Evolutionary conservation across 2,329 filamentous ascomycete genomes (phyloP).

Genomic region (Aciculosporium take): DNA sequence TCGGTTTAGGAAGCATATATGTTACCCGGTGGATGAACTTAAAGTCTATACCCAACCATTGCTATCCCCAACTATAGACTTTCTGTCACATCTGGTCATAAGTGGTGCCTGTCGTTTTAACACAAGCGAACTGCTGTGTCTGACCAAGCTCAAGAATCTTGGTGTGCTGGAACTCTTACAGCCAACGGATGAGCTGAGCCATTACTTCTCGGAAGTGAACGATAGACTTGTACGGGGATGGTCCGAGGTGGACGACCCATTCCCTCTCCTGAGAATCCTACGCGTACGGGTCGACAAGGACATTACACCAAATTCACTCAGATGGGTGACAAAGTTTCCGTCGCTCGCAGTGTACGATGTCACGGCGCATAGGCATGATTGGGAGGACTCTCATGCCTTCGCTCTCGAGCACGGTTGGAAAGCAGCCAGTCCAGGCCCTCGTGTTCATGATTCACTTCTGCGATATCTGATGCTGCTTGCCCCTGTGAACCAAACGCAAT

Average conservation of each 20-base stretch:
- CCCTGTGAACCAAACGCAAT: constrained; percentile 13
- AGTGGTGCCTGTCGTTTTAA: constrained; percentile 21
- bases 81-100: constrained; percentile 27
- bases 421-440: constrained; percentile 11
- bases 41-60: constrained; percentile 23
- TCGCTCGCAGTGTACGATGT: constrained; percentile 31
- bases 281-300: constrained; percentile 29
- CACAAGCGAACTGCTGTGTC: constrained; percentile 24
- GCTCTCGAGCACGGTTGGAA: constrained; percentile 22
- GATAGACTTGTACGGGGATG: constrained; percentile 34
- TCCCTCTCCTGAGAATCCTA: constrained; percentile 32
- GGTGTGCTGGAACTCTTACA: constrained; percentile 33
- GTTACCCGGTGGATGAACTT: constrained; percentile 20
- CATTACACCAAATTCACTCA: constrained; percentile 25
- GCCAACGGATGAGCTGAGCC: constrained; percentile 16
- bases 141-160: constrained; percentile 31
- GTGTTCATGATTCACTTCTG: constrained; percentile 19
- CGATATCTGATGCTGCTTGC: constrained; percentile 23
- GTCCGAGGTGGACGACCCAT: constrained; percentile 26
- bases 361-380: constrained; percentile 21
- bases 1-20: constrained; percentile 26
- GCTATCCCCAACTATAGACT: constrained; percentile 21
- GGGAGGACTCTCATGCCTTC: constrained; percentile 15
- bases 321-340: constrained; percentile 28
- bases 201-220: constrained; percentile 23